phyloP scores from a whole-genome alignment of 345 rosid species.

The Capsella bursapastoris region DNA sequence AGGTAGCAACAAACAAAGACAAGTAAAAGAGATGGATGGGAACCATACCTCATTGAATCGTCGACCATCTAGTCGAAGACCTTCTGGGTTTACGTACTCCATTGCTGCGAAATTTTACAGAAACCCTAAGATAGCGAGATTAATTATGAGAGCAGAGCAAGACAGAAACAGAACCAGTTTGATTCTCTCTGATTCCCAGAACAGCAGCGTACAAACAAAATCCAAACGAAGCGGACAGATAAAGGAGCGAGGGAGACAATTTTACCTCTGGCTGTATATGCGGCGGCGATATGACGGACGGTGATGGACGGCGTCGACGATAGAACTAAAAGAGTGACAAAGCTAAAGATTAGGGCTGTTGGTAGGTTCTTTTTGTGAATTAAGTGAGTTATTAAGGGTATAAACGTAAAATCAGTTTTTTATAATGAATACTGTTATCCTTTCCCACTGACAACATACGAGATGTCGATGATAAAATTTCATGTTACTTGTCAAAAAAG shows the following conservation, averaged over 20 bases:
- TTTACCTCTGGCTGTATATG: neutral
- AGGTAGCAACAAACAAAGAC: neutral
- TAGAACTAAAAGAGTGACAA: neutral
- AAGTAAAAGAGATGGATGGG: neutral
- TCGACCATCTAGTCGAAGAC: slow-evolving; percentile 82
- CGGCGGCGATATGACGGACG: slow-evolving; percentile 27
- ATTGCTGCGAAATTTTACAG: slow-evolving; percentile 42
- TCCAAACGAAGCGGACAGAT: too few species aligned
- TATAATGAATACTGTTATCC: too few species aligned
- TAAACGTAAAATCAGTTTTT: neutral
- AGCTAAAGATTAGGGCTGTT: slow-evolving; percentile 6
- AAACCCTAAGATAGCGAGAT: neutral
- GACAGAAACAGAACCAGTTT: slow-evolving; percentile 1
- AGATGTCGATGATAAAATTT: neutral
- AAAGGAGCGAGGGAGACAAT: too few species aligned
- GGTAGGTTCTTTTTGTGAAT: slow-evolving; percentile 19
- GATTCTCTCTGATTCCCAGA: neutral
- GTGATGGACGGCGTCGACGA: slow-evolving; percentile 2
- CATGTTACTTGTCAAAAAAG: neutral
- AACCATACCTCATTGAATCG: slow-evolving; percentile 72
- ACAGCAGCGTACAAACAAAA: neutral
- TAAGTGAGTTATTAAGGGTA: slow-evolving; percentile 7
- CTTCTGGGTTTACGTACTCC: slow-evolving; percentile 93
- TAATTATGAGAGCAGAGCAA: neutral
- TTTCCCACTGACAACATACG: too few species aligned